Base-by-base conservation (phyloP, 306 rosid species). In the Rubus parviflorus region DNA sequence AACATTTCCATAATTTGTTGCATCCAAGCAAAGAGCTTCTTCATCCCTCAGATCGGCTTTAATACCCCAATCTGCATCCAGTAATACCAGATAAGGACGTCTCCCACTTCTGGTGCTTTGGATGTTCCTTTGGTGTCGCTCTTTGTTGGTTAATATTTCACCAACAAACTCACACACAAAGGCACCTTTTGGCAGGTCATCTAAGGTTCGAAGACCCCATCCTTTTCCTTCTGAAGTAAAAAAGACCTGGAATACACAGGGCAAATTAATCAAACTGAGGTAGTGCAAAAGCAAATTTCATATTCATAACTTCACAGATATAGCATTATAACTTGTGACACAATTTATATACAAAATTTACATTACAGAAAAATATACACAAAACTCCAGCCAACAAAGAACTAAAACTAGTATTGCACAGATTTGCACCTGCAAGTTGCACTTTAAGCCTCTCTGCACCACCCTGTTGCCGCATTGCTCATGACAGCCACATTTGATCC, bases 151-250 rank as follows among this genome's bases (percentile, higher is more conserved):
- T 69, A 92, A 82, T 76, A 95, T 83, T 81, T 95, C 99, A 66
- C 99, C 97, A 41, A 85, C 89, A 77, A 87, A 95, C 86, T 92
- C 97, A 19, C 99, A 95, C 57, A 95, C 91, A 86, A 95, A 95
- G 52, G 89, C 83, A 43, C 99, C 99, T 95, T 92, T 88, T 52
- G 96, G 97, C 54, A 95, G 77, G 81, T 83, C 94, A 88, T 92
- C 96, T 66, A 90, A 87, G 68, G 96, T 90, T 25, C 89, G 93
- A 70, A 95, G 96, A 82, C 97, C 99, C 99, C 99, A 95, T 54
- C 96, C 96, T 85, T 91, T 95, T 78, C 90, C 97, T 1, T 95
- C 91, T 63, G 90, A 70, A 78, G 97, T 91, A 67, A 79, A 85
- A 87, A 88, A 95, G 58, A 92, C 93, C 99, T 95, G 85, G 63